phyloP scores from a whole-genome alignment of 2,329 filamentous ascomycete genomes.

The Didymella sp. region DNA sequence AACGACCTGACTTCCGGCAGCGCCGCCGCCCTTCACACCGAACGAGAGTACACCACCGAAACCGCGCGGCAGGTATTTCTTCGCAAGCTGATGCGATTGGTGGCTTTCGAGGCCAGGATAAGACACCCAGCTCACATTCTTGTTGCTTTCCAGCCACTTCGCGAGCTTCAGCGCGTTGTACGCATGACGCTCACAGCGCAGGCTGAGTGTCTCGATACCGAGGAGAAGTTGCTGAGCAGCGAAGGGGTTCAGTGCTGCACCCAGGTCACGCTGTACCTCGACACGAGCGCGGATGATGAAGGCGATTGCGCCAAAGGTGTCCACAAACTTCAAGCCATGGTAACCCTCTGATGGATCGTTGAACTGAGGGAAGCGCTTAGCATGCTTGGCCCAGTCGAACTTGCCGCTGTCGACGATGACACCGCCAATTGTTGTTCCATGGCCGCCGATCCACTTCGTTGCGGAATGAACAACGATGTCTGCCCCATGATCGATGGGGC shows the following conservation, averaged over 20 bases:
- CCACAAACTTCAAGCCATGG: slow-evolving; percentile 93
- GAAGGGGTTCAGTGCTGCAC: slow-evolving; percentile 84
- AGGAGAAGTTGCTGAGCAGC: slow-evolving; percentile 90
- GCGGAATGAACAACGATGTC: slow-evolving; percentile 95
- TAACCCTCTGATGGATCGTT: slow-evolving; percentile 87
- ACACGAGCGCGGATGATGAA: slow-evolving; percentile 88
- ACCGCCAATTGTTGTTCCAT: slow-evolving; percentile 90
- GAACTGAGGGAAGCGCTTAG: slow-evolving; percentile 88
- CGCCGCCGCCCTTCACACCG: slow-evolving; percentile 86
- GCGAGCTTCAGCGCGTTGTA: slow-evolving; percentile 82
- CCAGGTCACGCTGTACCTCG: slow-evolving; percentile 88
- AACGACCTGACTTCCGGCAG: slow-evolving; percentile 85
- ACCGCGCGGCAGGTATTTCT: slow-evolving; percentile 84
- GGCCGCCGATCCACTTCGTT: slow-evolving; percentile 91
- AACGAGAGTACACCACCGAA: slow-evolving; percentile 93
- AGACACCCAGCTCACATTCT: slow-evolving; percentile 89
- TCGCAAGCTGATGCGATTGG: slow-evolving; percentile 77
- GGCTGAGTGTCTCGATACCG: slow-evolving; percentile 86
- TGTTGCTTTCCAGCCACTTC: slow-evolving; percentile 80
- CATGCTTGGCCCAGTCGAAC: slow-evolving; percentile 91
- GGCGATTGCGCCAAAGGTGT: slow-evolving; percentile 82
- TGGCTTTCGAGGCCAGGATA: slow-evolving; percentile 90
- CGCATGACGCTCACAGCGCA: slow-evolving; percentile 86
- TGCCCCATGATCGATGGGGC: slow-evolving; percentile 87
- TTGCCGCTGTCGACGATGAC: slow-evolving; percentile 87